phyloP scores from a whole-genome alignment of 176 grass and related monocot species.

The Thalia dealbata region DNA sequence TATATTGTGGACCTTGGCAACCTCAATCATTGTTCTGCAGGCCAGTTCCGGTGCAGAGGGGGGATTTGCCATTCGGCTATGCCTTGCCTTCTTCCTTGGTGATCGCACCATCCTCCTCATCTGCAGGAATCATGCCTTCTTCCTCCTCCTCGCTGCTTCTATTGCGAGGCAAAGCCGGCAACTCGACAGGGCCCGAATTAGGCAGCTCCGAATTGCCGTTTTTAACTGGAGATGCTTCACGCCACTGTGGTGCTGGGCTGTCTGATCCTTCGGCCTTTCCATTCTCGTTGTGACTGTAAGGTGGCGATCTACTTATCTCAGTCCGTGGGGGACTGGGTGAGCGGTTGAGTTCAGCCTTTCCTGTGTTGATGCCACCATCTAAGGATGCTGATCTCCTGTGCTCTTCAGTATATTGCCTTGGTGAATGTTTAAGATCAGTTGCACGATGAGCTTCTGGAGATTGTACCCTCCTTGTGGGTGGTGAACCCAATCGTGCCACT shows the following conservation, averaged over 20 bases:
- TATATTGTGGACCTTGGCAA: too few relatives aligned
- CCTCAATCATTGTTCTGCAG: slow-evolving; percentile 12
- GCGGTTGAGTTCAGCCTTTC: slow-evolving; percentile 30
- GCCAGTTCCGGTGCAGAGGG: slow-evolving; percentile 14
- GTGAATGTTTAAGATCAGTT: slow-evolving; percentile 17
- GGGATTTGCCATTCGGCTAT: not conserved
- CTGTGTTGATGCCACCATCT: slow-evolving; percentile 28
- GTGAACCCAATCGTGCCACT: slow-evolving; percentile 7
- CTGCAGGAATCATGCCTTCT: slow-evolving; percentile 46
- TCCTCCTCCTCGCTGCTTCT: slow-evolving; percentile 47
- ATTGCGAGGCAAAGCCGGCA: not conserved
- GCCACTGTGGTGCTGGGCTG: slow-evolving; percentile 26
- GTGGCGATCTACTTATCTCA: slow-evolving; percentile 22
- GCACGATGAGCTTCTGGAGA: slow-evolving; percentile 17
- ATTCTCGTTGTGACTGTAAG: slow-evolving; percentile 36
- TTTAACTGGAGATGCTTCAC: slow-evolving; percentile 4
- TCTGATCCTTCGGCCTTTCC: slow-evolving; percentile 29
- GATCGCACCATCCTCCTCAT: slow-evolving; percentile 47
- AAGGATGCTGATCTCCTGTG: slow-evolving; percentile 20
- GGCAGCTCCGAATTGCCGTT: slow-evolving; percentile 17
- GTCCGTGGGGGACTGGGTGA: slow-evolving; percentile 27
- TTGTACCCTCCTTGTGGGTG: slow-evolving; percentile 21
- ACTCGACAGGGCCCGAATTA: slow-evolving; percentile 1
- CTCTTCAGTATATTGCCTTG: not conserved
- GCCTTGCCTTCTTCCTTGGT: slow-evolving; percentile 20